Evolutionary conservation across 139 green algal genomes (phyloP), one percentile per base, ranked within the genome.

Genomic region (Marvania coccoides): DNA sequence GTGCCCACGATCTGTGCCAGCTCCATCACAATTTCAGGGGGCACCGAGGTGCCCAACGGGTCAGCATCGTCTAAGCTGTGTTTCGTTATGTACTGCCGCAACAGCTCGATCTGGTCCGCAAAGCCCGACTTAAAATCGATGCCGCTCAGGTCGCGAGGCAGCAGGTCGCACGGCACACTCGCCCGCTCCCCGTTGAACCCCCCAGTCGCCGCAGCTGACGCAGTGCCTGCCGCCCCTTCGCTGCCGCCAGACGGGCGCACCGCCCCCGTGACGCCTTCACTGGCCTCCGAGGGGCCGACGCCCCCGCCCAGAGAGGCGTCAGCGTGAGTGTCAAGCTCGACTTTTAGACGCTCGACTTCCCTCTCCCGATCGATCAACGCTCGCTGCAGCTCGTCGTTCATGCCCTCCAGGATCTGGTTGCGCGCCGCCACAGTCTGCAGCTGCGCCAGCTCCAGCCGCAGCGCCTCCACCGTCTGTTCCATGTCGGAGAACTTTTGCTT

Each of bases 401-500:
- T 56, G 24, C 47, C 46, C 39, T 79, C 67, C 59, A 79, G 72
- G 14, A 77, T 65, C 33, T 47, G 37, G 59, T 79, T 79, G 19
- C 47, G 58, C 14, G n/a, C 47, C 30, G 60, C 39, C 36, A 79
- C 13, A 37, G 67, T 46, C 47, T 73, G 33, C 38, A 63, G 24
- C 9, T 14, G 23, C 14, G 35, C 24, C 29, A 47, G 34, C 10
- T 55, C 29, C 42, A 29, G 31, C 8, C 55, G 14, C 67, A 79
- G 46, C 30, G 36, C 4, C 31, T 51, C 48, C n/a, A 77, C 63
- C 40, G 42, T 40, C 19, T 38, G 19, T 54, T 79, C 72, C 59
- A 79, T 61, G 36, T 77, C 67, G 42, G 40, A 10, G 47, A 63
- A 77, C 58, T 77, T 79, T 19, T 64, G 46, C 58, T 79, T 79